phyloP scores from a whole-genome alignment of 1,284 basidiomycete genomes.

The Phellopilus nigrolimitatus region DNA sequence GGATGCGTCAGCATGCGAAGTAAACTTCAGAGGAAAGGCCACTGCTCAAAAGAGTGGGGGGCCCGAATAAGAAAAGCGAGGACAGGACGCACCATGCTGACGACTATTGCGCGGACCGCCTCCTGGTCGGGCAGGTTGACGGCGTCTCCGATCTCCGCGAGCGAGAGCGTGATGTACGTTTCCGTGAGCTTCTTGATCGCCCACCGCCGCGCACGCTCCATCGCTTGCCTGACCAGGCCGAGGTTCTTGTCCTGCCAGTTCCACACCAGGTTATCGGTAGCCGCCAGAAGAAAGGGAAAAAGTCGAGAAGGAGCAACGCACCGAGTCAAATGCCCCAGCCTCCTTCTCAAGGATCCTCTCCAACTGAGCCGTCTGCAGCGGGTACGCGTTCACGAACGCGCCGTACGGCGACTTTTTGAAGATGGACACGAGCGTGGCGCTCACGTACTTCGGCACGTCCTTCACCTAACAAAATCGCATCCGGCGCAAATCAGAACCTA shows the following conservation, averaged over 20 bases:
- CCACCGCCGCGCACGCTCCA: conserved; percentile 67
- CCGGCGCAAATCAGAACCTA: conserved; percentile 3
- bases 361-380: conserved; percentile 42
- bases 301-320: conserved; percentile 28
- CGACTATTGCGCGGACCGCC: conserved; percentile 52
- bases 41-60: neutral
- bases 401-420: conserved; percentile 62
- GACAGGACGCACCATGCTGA: conserved; percentile 61
- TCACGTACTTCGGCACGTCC: conserved; percentile 65
- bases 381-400: conserved; percentile 58
- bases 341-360: conserved; percentile 49
- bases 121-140: conserved; percentile 52
- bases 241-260: conserved; percentile 59
- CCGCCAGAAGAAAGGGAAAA: conserved; percentile 19
- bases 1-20: neutral
- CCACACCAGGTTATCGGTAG: too few species aligned
- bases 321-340: conserved; percentile 43
- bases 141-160: conserved; percentile 61
- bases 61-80: conserved; percentile 7
- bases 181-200: conserved; percentile 70
- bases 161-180: conserved; percentile 71
- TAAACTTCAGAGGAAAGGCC: neutral
- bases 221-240: conserved; percentile 61
- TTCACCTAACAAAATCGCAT: conserved; percentile 35
- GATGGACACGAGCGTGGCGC: conserved; percentile 46